These are phyloP conservation scores for Solanum sejunctum DNA, from an alignment of 257 asterid species.

Conservation along the genomic window DNA sequence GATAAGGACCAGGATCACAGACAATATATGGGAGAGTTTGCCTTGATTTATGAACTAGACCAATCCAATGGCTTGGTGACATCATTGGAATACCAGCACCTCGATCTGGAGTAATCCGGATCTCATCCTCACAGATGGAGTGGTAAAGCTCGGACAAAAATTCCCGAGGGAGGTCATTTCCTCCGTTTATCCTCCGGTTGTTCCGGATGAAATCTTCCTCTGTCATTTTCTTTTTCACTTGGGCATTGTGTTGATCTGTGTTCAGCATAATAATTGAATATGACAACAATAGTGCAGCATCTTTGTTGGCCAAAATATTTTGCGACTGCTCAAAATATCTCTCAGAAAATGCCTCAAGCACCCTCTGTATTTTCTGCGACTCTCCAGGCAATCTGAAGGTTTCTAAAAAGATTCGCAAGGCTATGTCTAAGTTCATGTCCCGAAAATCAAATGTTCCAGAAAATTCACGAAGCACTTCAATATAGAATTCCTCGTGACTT, in stretches of 20 bases:
- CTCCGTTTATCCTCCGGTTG: conserved; percentile 78
- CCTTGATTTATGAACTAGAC: conserved; percentile 59
- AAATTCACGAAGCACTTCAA: conserved; percentile 80
- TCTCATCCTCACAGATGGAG: conserved; percentile 79
- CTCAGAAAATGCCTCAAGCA: conserved; percentile 87
- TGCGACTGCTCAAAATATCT: conserved; percentile 78
- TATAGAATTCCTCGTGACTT: conserved; percentile 70
- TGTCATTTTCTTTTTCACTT: conserved; percentile 93
- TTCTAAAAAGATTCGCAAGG: conserved; percentile 77
- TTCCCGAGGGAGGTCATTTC: conserved; percentile 84
- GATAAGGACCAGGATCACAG: conserved; percentile 46
- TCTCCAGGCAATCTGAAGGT: conserved; percentile 93
- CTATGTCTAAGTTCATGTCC: conserved; percentile 72
- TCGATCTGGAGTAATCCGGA: conserved; percentile 70
- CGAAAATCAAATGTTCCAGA: conserved; percentile 67
- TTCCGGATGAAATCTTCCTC: conserved; percentile 89
- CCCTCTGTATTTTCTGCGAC: conserved; percentile 93
- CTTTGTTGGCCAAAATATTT: conserved; percentile 67
- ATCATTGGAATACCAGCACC: conserved; percentile 32
- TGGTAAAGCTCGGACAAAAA: conserved; percentile 65
- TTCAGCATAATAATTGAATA: conserved; percentile 82
- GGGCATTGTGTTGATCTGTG: conserved; percentile 85
- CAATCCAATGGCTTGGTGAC: conserved; percentile 82
- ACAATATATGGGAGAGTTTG: conserved; percentile 53
- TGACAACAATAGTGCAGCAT: conserved; percentile 76